Evolutionary conservation across 768 basidiomycete species (phyloP).

Genomic region (Lactarius hatsudake): DNA sequence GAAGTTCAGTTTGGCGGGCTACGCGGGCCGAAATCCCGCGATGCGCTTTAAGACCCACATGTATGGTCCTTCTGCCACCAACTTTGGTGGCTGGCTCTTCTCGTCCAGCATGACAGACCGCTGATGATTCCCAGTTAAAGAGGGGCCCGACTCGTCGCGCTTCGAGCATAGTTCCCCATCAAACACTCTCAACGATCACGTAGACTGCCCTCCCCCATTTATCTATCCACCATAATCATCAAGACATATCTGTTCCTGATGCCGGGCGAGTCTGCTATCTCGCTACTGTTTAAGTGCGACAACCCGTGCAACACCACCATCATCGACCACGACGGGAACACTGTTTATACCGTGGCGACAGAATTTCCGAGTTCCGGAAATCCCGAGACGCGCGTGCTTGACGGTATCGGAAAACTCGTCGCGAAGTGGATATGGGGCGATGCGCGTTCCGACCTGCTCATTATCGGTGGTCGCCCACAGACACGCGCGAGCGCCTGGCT

Average conservation of each 20-base stretch:
- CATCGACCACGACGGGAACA: slow-evolving; percentile 16
- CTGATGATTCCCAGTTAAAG: background rate
- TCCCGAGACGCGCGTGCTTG: slow-evolving; percentile 21
- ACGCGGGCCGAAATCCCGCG: background rate
- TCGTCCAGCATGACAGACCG: background rate
- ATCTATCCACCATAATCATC: slow-evolving; percentile 7
- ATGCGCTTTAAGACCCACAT: background rate
- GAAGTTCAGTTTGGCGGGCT: background rate
- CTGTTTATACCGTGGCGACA: slow-evolving; percentile 24
- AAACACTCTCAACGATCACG: background rate
- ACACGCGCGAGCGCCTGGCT: slow-evolving; percentile 24
- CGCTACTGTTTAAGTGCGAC: slow-evolving; percentile 19
- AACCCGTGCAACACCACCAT: slow-evolving; percentile 28
- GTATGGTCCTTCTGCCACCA: background rate
- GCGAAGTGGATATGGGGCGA: slow-evolving; percentile 28
- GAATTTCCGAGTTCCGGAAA: slow-evolving; percentile 16
- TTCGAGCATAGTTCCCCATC: background rate
- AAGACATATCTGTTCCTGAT: background rate
- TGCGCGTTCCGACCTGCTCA: slow-evolving; percentile 27
- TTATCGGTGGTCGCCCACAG: slow-evolving; percentile 11
- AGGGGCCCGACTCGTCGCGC: background rate
- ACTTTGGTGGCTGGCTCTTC: background rate
- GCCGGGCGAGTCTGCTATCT: background rate
- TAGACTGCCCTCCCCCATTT: background rate
- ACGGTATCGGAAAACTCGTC: slow-evolving; percentile 20